A percentile compares a stretch with the other conserved stretches of the same genome.
phyloP scores from a whole-genome alignment of 192 early-diverging fungal genomes.

The Coemansia javaensis region DNA sequence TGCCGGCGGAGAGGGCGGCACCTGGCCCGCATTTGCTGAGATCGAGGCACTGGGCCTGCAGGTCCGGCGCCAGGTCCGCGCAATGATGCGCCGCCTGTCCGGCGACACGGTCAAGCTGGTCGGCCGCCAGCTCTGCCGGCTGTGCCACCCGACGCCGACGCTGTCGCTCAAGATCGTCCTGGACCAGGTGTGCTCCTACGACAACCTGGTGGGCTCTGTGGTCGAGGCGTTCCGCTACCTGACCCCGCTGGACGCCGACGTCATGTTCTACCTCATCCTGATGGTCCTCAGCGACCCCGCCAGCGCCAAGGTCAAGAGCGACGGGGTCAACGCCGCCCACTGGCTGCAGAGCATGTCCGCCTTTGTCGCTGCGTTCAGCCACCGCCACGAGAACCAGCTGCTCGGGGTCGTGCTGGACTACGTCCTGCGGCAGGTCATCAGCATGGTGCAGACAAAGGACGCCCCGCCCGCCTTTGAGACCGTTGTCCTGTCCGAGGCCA shows the following conservation, averaged over 20 bases:
- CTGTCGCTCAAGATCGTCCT: constrained; percentile 35
- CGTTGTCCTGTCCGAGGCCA: constrained; percentile 23
- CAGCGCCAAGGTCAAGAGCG: constrained; percentile 28
- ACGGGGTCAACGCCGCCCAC: constrained; percentile 37
- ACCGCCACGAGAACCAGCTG: constrained; percentile 30
- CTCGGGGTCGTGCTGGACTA: constrained; percentile 32
- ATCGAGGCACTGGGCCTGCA: constrained; percentile 23
- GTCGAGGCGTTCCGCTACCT: constrained; percentile 46
- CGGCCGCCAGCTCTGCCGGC: constrained; percentile 37
- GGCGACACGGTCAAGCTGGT: constrained; percentile 42
- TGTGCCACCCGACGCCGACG: constrained; percentile 37
- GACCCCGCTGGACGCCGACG: constrained; percentile 37
- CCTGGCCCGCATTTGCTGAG: constrained; percentile 22
- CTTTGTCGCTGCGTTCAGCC: constrained; percentile 37
- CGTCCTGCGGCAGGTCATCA: constrained; percentile 26
- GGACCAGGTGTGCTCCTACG: constrained; percentile 48
- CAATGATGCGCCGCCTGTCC: constrained; percentile 47
- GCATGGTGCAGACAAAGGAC: constrained; percentile 17
- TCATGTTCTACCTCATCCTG: constrained; percentile 39
- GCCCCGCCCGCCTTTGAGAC: constrained; percentile 33
- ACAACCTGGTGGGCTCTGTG: constrained; percentile 43
- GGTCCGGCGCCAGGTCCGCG: constrained; percentile 32
- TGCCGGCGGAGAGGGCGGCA: not conserved
- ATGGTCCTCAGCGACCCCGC: constrained; percentile 20
- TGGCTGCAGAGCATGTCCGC: constrained; percentile 46